Base-by-base conservation (phyloP, 1,139 yeast species). In the Blastobotrys capitulatus region DNA sequence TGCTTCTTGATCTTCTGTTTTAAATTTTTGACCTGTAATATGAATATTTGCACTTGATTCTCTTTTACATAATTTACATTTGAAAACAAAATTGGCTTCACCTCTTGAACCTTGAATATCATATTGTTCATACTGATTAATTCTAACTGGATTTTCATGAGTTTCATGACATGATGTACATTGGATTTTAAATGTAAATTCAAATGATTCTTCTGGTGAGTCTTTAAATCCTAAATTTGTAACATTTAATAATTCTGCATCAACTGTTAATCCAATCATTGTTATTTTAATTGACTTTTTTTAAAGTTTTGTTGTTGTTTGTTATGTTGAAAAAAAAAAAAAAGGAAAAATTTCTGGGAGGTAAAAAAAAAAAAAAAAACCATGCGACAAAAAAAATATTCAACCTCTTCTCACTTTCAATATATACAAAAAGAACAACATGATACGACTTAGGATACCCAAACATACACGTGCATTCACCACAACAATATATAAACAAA, bases 91-190 rank as follows among this genome's bases (percentile, higher is more conserved):
- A 57, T 83, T 86, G 12, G 96, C 95, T 53, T 82, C 88, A 15
- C 96, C 96, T 54, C 83, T 76, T 40, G 94, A 80, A 0, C 89
- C 90, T 1, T 77, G 66, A 38, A 86, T 76, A 38, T 83, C 86
- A 63, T 80, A 78, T 37, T 51, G 48, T 50, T 56, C 49, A 64
- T 71, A 82, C 54, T 78, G 70, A 65, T 86, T 86, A 64, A 89
- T 80, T 22, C 79, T 75, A 29, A 89, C 78, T n/a, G 80, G 80
- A 60, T 89, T 87, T 34, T 78, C 79, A 64, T 89, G 96, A 10
- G 67, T 68, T 53, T 87, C 95, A 57, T 90, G 78, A 68, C 98
- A 92, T 42, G 78, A 76, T 2, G 86, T 82, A 65, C 98, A 90
- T 59, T 78, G 78, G 16, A 90, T 75, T 52, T 72, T 74, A 68